These are phyloP conservation scores for Mycena venus DNA, from an alignment of 768 basidiomycete species.

Conservation along the genomic window DNA sequence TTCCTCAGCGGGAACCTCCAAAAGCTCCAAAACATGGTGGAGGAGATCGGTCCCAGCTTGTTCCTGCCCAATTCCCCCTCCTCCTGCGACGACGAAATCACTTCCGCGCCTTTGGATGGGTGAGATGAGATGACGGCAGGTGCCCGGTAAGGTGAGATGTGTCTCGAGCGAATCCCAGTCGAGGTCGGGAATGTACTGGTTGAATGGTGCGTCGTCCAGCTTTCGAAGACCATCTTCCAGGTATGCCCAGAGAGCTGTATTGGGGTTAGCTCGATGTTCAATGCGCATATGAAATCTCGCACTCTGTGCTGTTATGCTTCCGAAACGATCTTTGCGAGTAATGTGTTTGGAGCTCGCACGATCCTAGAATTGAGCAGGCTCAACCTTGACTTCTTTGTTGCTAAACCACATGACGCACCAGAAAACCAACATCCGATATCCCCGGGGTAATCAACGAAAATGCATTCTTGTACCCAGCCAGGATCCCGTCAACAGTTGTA, in stretches of 20 bases:
- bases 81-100: too few relatives aligned
- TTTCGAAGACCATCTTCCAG: slow-evolving; percentile 12
- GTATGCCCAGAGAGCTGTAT: not conserved
- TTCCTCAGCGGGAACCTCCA: not conserved
- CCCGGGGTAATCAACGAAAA: slow-evolving; percentile 18
- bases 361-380: too few relatives aligned
- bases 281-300: not conserved
- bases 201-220: not conserved
- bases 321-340: not conserved
- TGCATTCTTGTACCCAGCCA: slow-evolving; percentile 8
- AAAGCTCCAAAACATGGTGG: not conserved
- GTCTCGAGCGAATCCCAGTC: not conserved
- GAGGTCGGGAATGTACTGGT: slow-evolving; percentile 18
- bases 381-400: too few relatives aligned
- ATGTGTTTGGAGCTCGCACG: too few relatives aligned
- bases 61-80: not conserved
- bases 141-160: not conserved
- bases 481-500: not conserved
- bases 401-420: too few relatives aligned
- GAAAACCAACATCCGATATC: slow-evolving; percentile 8
- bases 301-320: not conserved
- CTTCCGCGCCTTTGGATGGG: too few relatives aligned
- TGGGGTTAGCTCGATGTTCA: not conserved
- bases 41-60: too few relatives aligned
- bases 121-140: not conserved